A percentile compares a stretch with the other conserved stretches of the same genome.
phyloP scores from a whole-genome alignment of 345 rosid species.

The Raphanus raphanistrum region DNA sequence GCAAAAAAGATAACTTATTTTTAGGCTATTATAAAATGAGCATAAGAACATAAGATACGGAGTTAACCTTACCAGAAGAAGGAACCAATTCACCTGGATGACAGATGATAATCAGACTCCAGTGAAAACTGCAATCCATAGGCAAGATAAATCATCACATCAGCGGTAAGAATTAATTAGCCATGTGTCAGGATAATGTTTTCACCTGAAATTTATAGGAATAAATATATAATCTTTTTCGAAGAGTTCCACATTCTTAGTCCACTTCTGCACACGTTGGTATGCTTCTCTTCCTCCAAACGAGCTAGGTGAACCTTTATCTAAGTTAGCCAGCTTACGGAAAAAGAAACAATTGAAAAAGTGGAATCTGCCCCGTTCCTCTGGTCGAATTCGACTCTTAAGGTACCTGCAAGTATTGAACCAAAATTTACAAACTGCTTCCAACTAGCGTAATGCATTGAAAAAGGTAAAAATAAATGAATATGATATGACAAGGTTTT shows the following conservation, averaged over 20 bases:
- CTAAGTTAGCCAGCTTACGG: slow-evolving; percentile 89
- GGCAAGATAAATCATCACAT: slow-evolving; percentile 34
- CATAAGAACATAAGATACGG: not conserved
- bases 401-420: slow-evolving; percentile 57
- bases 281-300: slow-evolving; percentile 81
- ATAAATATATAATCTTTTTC: slow-evolving; percentile 86
- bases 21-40: not conserved
- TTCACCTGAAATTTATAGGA: slow-evolving; percentile 92
- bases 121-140: slow-evolving; percentile 73
- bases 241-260: slow-evolving; percentile 83
- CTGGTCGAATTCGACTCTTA: slow-evolving; percentile 60
- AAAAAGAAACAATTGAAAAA: slow-evolving; percentile 97
- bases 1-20: slow-evolving; percentile 29
- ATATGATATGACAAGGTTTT: not conserved
- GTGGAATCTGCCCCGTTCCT: slow-evolving; percentile 66
- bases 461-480: not conserved
- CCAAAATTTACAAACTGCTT: slow-evolving; percentile 19
- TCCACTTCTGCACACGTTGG: slow-evolving; percentile 93
- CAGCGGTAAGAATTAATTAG: not conserved
- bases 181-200: not conserved
- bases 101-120: slow-evolving; percentile 94
- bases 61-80: slow-evolving; percentile 52
- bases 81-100: slow-evolving; percentile 79
- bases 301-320: slow-evolving; percentile 75
- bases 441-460: slow-evolving; percentile 7